Base-by-base conservation (phyloP, 768 basidiomycete genomes). In the Boletellus emodensis region DNA sequence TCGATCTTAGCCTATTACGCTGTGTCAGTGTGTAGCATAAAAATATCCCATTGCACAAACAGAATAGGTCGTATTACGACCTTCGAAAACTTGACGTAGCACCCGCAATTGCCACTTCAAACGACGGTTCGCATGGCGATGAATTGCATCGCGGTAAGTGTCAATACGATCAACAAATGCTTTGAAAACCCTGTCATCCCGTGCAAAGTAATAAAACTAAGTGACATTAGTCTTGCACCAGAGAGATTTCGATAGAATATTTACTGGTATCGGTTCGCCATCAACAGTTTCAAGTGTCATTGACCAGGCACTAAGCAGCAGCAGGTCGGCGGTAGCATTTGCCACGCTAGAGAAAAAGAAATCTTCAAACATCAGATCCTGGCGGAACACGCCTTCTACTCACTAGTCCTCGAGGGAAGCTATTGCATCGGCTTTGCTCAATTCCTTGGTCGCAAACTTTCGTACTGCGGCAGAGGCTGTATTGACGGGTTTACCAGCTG, bases 391-490 rank as follows among this genome's bases (percentile, higher is more conserved):
- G 32, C n/a, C 38, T 20, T 28, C 28, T n/a, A 75, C 87, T 62
- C 63, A 92, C 91, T 94, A 98, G 62, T 95, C 94, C 59, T 93
- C 92, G 22, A 95, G 74, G 1, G 86, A 76, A 8, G 89, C 89
- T 38, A 96, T 91, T 40, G 83, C 68, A 40, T 79, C 82, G 22
- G 83, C 88, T 65, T 84, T 87, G 15, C 82, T 86, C 5, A 98
- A 71, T 60, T 94, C 90, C 56, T 81, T 86, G 0, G 91, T 93
- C 4, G 94, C 87, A 68, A 96, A 96, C 51, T 81, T 84, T 49
- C 88, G 74, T 18, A 97, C 85, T n/a, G 86, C 81, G 20, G 79
- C 70, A 33, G 83, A 82, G 6, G 94, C 91, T 8, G 80, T 77
- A 28, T 75, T 67, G 1, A 96, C 92, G 2, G 94, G 94, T 56